phyloP scores from a whole-genome alignment of 2,329 filamentous ascomycete genomes.

The Phyllosticta citrichinensis region DNA sequence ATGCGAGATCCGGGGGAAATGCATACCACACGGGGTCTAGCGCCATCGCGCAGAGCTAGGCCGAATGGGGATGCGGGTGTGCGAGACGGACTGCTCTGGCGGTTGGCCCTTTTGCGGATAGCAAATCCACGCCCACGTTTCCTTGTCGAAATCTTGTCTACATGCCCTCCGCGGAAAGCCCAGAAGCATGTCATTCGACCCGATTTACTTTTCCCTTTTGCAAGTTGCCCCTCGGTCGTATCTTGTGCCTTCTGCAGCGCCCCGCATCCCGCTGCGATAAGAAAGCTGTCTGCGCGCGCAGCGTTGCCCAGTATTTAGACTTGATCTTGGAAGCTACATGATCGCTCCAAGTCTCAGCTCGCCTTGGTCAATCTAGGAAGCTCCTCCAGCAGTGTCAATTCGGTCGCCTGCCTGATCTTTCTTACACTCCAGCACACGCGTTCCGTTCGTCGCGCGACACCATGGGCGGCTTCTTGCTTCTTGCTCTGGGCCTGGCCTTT shows the following conservation, averaged over 20 bases:
- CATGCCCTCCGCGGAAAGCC: neutral
- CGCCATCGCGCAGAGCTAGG: neutral
- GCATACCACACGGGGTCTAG: constrained; percentile 8
- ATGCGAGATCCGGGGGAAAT: neutral
- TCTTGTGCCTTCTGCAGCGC: neutral
- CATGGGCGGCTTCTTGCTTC: constrained; percentile 17
- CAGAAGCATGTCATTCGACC: neutral
- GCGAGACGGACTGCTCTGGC: neutral
- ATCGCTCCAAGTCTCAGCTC: neutral
- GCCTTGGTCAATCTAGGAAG: neutral
- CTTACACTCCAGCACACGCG: neutral
- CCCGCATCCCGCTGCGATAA: neutral
- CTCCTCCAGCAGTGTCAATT: neutral
- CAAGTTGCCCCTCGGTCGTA: neutral
- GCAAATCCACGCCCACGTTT: constrained; percentile 6
- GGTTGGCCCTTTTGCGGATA: constrained; percentile 8
- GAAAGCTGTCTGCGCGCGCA: neutral
- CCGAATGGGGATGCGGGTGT: constrained; percentile 1
- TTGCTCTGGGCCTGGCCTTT: constrained; percentile 23
- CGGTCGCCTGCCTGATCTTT: neutral
- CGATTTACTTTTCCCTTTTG: neutral
- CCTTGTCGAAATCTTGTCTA: neutral
- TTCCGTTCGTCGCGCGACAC: neutral
- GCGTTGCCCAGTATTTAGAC: neutral
- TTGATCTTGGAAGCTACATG: neutral